Base-by-base conservation (phyloP, 345 rosid species). In the Passiflora organensis region DNA sequence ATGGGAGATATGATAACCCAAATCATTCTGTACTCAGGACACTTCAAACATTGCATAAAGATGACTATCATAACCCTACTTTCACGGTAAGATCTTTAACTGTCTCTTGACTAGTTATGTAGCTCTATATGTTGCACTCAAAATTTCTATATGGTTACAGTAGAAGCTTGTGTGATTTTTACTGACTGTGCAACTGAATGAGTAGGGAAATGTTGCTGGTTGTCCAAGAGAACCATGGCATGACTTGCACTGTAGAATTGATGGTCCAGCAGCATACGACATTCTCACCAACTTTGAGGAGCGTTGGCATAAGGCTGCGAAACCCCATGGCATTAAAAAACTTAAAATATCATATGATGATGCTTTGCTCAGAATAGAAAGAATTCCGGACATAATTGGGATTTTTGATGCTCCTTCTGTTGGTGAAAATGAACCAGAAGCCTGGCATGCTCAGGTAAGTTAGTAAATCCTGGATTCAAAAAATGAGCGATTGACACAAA, bases 141-240 rank as follows among this genome's bases (percentile, higher is more conserved):
- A 28, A 28, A 3, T 28, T 28, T 3, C 8, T 28, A 3, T 28
- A 28, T 8, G 34, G 8, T 8, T 28, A 28, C 5, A 3, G 8
- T 3, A 28, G 34, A 28, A 28, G 34, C 34, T 2, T 28, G 5
- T 28, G 34, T 28, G 34, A 28, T 28, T 54, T 64, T 34, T 32
- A n/a, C 19, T 59, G 46, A 39, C 41, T 47, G 5, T 24, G 25
- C 32, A 50, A 13, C 44, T 43, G 19, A 22, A 13, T 18, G 37
- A 43, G 45, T 70, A 91, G 98, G 95, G 89, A 56, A 74, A 53
- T 65, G 54, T 71, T 32, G 62, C 72, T n/a, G 93, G 95, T 46
- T 81, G 90, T 55, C 95, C 95, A 48, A 77, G 98, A 73, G 96
- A 88, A 66, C 88, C 96, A 21, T 91, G 98, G 98, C 98, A 91